Evolutionary conservation across 768 basidiomycete species (phyloP), one percentile per base, ranked within the genome.

Genomic region (Tulasnella sp.): DNA sequence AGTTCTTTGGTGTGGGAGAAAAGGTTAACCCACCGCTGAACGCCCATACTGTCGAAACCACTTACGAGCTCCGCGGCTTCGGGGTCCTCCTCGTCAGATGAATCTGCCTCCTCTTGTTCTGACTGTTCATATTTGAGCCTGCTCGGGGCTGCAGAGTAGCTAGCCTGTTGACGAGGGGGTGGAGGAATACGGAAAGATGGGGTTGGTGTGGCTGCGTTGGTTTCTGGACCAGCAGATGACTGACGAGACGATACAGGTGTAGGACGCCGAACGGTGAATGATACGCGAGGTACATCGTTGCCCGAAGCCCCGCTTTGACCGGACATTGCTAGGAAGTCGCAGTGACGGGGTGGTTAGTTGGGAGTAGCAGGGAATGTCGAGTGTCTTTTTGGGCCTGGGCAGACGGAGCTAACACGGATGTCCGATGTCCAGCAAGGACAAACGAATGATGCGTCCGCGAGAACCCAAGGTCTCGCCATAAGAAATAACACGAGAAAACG

Each of bases 181-280:
- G 90, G 85, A 22, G 91, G 91, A 7, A 90, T 83, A 83, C 90
- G 93, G 87, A 92, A 92, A 28, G 85, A 84, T 1, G 87, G 81
- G 34, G 24, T 60, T 6, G 84, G 84, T 0, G 86, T 85, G n/a
- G 85, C 83, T 22, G 79, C 41, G 81, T 92, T 92, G 0, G 91
- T 91, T 58, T 93, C 93, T 64, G 89, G 88, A 14, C 91, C 92
- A 44, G 92, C 89, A 0, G 93, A 93, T 0, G 88, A 85, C 24
- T 89, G 89, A 16, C 93, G 89, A 8, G 93, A 80, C 28, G 77
- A 92, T 0, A 88, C 84, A 0, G 94, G 93, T 0, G 91, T 91
- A 0, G 96, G 96, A 11, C 94, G 89, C 64, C 94, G 91, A 80
- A 97, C 89, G 1, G 93, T 96, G 86, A 97, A 97, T 0, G 96